Evolutionary conservation across 2,329 filamentous ascomycete species (phyloP).

Genomic region (Coleophoma cylindrospora): DNA sequence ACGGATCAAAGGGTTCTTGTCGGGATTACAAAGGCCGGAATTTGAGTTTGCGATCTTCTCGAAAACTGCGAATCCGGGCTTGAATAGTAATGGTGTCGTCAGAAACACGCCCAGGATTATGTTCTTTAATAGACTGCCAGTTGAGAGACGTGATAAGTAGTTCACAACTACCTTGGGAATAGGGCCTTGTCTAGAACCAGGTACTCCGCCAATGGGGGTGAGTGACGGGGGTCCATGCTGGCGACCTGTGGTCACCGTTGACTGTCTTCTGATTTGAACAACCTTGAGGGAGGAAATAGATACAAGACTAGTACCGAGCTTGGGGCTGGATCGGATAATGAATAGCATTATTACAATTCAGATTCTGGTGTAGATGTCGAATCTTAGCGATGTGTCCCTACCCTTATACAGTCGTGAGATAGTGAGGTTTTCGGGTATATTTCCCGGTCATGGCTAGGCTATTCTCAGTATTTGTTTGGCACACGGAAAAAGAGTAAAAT

Average conservation of each 20-base stretch:
- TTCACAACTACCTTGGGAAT: background rate
- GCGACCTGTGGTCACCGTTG: background rate
- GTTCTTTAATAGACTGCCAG: background rate
- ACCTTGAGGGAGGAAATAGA: background rate
- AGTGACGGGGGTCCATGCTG: background rate
- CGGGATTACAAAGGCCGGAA: background rate
- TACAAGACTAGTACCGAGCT: background rate
- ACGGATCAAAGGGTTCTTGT: background rate
- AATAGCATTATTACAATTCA: background rate
- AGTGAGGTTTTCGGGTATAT: background rate
- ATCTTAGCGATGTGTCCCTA: background rate
- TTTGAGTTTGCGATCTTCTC: background rate
- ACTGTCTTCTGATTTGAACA: background rate
- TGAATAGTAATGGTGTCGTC: background rate
- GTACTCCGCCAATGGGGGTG: background rate
- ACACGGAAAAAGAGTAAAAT: background rate
- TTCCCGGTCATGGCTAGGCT: background rate
- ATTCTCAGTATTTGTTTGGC: background rate
- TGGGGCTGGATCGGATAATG: background rate
- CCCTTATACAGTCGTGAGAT: background rate
- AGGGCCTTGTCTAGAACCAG: background rate
- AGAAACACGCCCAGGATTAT: background rate
- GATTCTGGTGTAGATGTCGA: background rate
- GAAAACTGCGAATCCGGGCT: background rate
- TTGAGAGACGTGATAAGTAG: background rate